Evolutionary conservation across 768 basidiomycete species (phyloP).

Genomic region (Pulveroboletus sp.): DNA sequence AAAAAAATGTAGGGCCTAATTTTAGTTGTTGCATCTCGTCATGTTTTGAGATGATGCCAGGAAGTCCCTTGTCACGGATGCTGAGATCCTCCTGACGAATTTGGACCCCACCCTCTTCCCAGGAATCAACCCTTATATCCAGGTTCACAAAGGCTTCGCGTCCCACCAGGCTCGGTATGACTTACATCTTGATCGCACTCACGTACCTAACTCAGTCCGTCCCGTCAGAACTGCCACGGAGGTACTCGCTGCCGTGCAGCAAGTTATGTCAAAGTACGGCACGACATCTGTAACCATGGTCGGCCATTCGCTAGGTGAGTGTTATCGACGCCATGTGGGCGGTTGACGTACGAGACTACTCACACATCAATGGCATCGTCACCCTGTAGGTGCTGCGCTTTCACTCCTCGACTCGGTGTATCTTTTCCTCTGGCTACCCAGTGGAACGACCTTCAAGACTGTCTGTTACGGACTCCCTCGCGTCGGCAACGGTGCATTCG

Average conservation of each 20-base stretch:
- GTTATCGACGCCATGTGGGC: too few relatives aligned
- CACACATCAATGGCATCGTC: too few relatives aligned
- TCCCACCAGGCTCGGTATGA: conserved; percentile 42
- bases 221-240: conserved; percentile 35
- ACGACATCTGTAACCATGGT: conserved; percentile 41
- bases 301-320: conserved; percentile 42
- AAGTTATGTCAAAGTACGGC: conserved; percentile 33
- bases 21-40: background rate
- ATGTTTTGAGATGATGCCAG: conserved; percentile 17
- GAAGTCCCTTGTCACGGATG: conserved; percentile 40
- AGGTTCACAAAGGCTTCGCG: conserved; percentile 47
- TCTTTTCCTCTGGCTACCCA: background rate
- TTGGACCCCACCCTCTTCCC: conserved; percentile 47
- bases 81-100: conserved; percentile 31
- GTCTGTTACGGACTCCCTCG: too few relatives aligned
- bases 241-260: conserved; percentile 43
- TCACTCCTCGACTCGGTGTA: background rate
- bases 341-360: too few relatives aligned
- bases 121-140: conserved; percentile 39
- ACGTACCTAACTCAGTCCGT: background rate
- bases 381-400: conserved; percentile 34
- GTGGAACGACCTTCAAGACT: too few relatives aligned
- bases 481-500: too few relatives aligned
- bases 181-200: background rate
- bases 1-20: conserved; percentile 23